These are phyloP conservation scores for Penicillium odoratum DNA, from an alignment of 495 filamentous ascomycete genomes.

Conservation along the genomic window DNA sequence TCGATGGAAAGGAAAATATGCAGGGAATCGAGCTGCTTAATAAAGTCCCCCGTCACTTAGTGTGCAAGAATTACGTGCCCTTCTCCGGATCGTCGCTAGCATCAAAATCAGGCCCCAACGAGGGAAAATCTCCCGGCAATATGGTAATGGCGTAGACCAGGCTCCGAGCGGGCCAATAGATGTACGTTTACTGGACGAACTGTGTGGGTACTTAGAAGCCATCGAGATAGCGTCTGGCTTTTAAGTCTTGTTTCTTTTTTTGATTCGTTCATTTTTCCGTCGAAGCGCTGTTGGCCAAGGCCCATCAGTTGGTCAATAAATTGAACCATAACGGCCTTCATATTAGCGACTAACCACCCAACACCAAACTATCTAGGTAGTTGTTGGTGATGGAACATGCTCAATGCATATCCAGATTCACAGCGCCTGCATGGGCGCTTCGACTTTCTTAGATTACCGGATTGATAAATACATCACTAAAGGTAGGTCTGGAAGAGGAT, in stretches of 20 bases:
- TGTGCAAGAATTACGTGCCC: constrained; percentile 5
- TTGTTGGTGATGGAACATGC: not conserved
- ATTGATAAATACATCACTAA: not conserved
- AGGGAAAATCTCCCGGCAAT: constrained; percentile 17
- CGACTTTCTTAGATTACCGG: not conserved
- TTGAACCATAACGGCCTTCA: no score
- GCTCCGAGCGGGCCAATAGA: constrained; percentile 17
- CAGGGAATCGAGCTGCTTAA: not conserved
- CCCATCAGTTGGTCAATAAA: not conserved
- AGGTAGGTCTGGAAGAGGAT: not conserved
- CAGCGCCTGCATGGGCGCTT: not conserved
- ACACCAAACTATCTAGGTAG: not conserved
- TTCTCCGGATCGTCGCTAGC: constrained; percentile 25
- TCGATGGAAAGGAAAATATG: not conserved
- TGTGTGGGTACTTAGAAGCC: constrained; percentile 25
- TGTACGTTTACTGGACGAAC: constrained; percentile 16
- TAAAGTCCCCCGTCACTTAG: not conserved
- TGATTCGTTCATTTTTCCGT: not conserved
- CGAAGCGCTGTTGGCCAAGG: not conserved
- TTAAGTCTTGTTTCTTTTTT: not conserved
- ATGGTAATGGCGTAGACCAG: constrained; percentile 10
- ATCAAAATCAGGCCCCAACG: constrained; percentile 15
- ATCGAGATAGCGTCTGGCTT: constrained; percentile 23
- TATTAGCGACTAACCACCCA: not conserved
- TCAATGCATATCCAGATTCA: not conserved